phyloP scores from a whole-genome alignment of 768 basidiomycete species.

The Pulveroboletus sp. region DNA sequence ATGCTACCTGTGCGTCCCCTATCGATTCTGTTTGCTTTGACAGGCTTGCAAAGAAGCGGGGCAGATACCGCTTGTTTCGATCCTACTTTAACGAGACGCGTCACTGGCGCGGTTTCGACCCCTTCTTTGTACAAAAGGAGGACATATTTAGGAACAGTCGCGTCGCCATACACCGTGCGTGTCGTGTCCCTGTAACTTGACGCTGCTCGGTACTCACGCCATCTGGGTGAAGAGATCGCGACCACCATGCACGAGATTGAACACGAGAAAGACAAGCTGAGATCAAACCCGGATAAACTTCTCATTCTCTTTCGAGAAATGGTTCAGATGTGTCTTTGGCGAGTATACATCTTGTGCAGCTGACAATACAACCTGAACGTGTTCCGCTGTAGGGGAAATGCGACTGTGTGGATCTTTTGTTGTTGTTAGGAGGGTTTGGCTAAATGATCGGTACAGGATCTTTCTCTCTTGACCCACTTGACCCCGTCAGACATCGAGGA shows the following conservation, averaged over 20 bases:
- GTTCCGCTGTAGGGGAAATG: conserved; percentile 73
- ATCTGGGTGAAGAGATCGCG: conserved; percentile 57
- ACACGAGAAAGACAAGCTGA: conserved; percentile 41
- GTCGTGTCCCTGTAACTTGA: background rate
- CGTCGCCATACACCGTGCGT: conserved; percentile 73
- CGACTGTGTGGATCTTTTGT: conserved; percentile 59
- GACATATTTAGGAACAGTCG: conserved; percentile 80
- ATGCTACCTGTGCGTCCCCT: conserved; percentile 63
- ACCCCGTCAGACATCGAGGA: conserved; percentile 78
- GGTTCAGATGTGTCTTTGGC: conserved; percentile 88
- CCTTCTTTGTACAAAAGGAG: conserved; percentile 78
- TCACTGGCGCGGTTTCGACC: conserved; percentile 78
- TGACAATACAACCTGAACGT: conserved; percentile 3
- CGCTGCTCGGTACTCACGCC: background rate
- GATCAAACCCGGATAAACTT: conserved; percentile 51
- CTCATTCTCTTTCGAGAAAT: conserved; percentile 75
- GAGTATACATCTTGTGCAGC: background rate
- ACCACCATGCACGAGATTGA: conserved; percentile 68
- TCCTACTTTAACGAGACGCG: conserved; percentile 64
- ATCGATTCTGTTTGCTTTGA: background rate
- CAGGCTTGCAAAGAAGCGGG: background rate
- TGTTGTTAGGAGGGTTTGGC: background rate
- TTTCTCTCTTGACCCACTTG: conserved; percentile 86
- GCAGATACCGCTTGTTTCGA: conserved; percentile 81
- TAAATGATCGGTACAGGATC: conserved; percentile 53